These are phyloP conservation scores for Colletotrichum sp. DNA, from an alignment of 2,329 filamentous ascomycete genomes.

Conservation along the genomic window DNA sequence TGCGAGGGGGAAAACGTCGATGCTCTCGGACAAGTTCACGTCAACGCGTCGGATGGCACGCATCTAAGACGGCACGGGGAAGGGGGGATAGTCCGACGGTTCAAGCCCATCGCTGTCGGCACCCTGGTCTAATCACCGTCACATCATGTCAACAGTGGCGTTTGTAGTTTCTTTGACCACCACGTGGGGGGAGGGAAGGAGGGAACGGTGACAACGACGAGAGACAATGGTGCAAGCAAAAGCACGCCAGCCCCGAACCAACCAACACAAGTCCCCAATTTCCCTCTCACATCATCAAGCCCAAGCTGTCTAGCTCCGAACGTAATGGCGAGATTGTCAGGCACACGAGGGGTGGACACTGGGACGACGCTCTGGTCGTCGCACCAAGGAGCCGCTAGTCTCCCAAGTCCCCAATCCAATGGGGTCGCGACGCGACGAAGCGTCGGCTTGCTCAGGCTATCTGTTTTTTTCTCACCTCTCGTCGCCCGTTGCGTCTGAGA, in stretches of 20 bases:
- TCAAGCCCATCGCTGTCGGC: not conserved
- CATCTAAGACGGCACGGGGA: not conserved
- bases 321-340: not conserved
- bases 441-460: not conserved
- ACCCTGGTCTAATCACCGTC: not conserved
- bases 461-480: not conserved
- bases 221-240: not conserved
- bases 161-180: not conserved
- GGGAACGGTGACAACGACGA: not conserved
- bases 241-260: not conserved
- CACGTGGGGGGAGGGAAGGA: not conserved
- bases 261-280: not conserved
- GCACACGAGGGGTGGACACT: not conserved
- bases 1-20: not conserved
- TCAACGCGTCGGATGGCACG: not conserved
- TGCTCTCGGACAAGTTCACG: not conserved
- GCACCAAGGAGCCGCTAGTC: constrained; percentile 8
- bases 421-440: not conserved
- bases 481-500: not conserved
- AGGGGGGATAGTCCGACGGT: not conserved
- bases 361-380: not conserved
- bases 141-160: constrained; percentile 1
- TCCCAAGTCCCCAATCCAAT: not conserved
- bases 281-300: not conserved
- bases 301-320: not conserved